These are phyloP conservation scores for Tubosaeta brunneosetosa DNA, from an alignment of 768 basidiomycete species.

Conservation along the genomic window DNA sequence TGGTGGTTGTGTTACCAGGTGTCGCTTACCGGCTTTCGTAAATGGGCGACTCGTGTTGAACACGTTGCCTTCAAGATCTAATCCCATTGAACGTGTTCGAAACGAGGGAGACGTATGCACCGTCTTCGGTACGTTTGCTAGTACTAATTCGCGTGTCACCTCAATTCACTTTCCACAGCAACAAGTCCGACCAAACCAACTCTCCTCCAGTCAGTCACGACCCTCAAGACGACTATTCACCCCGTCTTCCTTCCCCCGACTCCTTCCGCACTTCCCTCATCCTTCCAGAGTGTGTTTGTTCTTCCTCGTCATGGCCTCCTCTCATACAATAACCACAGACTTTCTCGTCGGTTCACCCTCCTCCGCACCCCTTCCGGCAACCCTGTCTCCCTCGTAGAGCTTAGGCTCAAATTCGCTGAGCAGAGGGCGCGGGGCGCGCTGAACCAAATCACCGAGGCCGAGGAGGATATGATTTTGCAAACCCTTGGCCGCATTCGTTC, in stretches of 20 bases:
- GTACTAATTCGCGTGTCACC: conserved; percentile 23
- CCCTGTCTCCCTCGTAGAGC: conserved; percentile 58
- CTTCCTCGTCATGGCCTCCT: background rate
- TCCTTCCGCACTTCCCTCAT: conserved; percentile 87
- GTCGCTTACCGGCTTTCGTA: conserved; percentile 14
- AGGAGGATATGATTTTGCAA: conserved; percentile 81
- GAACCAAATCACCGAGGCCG: conserved; percentile 72
- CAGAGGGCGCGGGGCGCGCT: conserved; percentile 67
- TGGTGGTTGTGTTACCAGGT: background rate
- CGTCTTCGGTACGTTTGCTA: conserved; percentile 68
- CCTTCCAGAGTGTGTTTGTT: conserved; percentile 67
- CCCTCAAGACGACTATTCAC: conserved; percentile 36
- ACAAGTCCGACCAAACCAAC: conserved; percentile 66
- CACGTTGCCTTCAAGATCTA: conserved; percentile 57
- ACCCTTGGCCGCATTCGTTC: conserved; percentile 54
- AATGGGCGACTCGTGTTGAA: conserved; percentile 60
- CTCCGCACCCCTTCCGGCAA: conserved; percentile 66
- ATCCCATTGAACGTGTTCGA: conserved; percentile 59
- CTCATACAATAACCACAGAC: conserved; percentile 41
- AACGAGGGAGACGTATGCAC: conserved; percentile 65
- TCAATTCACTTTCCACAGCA: conserved; percentile 44
- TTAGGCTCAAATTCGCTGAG: conserved; percentile 65
- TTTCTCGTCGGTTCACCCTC: conserved; percentile 78
- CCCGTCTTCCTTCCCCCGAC: conserved; percentile 60
- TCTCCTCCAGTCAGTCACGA: conserved; percentile 39